Evolutionary conservation across 208 protist genomes (phyloP).

Genomic region (Leishmania braziliensis): DNA sequence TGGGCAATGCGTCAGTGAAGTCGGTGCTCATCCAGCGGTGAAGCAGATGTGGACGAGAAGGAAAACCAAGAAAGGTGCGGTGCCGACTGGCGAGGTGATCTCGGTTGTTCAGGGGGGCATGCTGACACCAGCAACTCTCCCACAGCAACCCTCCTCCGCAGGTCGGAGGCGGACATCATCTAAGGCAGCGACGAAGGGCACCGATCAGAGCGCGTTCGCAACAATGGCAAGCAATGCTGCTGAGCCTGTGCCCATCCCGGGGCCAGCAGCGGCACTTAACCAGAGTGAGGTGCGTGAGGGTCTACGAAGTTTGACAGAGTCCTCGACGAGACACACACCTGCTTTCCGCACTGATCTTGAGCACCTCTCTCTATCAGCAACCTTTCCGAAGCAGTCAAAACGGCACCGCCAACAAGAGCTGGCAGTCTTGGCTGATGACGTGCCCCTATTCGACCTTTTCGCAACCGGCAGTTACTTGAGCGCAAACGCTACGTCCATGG

Average conservation of each 20-base stretch:
- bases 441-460: slow-evolving; percentile 3
- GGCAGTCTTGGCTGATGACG: neutral
- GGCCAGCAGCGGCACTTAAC: neutral
- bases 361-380: neutral
- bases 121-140: neutral
- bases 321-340: neutral
- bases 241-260: neutral
- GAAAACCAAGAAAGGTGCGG: neutral
- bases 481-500: neutral
- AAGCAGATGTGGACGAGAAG: slow-evolving; percentile 4
- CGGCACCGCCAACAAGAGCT: neutral
- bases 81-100: neutral
- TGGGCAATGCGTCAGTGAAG: neutral
- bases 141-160: neutral
- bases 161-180: neutral
- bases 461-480: neutral
- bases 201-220: neutral
- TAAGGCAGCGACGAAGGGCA: neutral
- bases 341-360: neutral
- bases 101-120: neutral
- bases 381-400: neutral
- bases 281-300: neutral
- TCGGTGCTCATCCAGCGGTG: neutral
- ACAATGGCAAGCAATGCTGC: neutral
- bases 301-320: neutral